These are phyloP conservation scores for Dioscorea alata DNA, from an alignment of 106 monocot species.

Conservation along the genomic window DNA sequence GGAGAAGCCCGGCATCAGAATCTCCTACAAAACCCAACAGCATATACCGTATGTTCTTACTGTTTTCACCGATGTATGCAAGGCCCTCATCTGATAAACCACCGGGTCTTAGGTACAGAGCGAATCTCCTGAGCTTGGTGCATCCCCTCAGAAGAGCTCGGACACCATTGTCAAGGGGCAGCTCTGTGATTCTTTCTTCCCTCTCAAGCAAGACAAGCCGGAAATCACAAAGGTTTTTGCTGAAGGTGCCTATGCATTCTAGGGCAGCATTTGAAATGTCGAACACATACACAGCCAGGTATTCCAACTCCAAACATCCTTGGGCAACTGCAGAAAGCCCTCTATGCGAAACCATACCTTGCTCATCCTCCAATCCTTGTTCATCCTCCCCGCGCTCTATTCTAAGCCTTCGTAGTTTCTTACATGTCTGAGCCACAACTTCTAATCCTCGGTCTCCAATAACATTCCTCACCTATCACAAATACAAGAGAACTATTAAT, in stretches of 20 bases:
- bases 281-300: conserved; percentile 80
- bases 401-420: conserved; percentile 62
- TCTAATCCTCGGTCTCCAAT: conserved; percentile 84
- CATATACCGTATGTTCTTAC: conserved; percentile 65
- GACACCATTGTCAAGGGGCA: conserved; percentile 82
- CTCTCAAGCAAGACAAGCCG: conserved; percentile 71
- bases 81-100: conserved; percentile 76
- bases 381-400: conserved; percentile 91
- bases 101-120: conserved; percentile 74
- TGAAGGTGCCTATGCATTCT: conserved; percentile 52
- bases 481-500: neutral
- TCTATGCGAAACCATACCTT: conserved; percentile 75
- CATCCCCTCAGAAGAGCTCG: conserved; percentile 73
- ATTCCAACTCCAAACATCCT: conserved; percentile 74
- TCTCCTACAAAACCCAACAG: conserved; percentile 72
- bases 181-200: conserved; percentile 56
- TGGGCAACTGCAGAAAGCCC: conserved; percentile 60
- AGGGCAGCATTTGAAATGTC: conserved; percentile 76
- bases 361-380: conserved; percentile 77
- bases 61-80: conserved; percentile 55
- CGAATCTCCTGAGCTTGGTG: conserved; percentile 68
- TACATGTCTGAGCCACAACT: conserved; percentile 69
- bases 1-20: conserved; percentile 56
- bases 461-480: conserved; percentile 64
- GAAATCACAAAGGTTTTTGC: conserved; percentile 71